Base-by-base conservation (phyloP, 768 basidiomycete genomes). In the Leucogyrophana mollusca region DNA sequence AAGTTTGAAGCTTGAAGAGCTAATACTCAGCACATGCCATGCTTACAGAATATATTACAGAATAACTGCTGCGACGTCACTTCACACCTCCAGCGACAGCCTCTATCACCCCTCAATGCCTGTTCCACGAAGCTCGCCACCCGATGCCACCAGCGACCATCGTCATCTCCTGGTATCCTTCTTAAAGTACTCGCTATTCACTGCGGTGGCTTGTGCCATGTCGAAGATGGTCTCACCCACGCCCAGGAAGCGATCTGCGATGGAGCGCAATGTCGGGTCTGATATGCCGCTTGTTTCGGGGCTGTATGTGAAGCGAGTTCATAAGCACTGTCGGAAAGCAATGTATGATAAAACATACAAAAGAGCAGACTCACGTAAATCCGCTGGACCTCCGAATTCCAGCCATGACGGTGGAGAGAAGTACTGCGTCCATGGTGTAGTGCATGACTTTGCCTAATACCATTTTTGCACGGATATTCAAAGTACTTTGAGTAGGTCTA, bases 151-250 rank as follows among this genome's bases (percentile, higher is more conserved):
- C n/a, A n/a, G n/a, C n/a, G 11, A 35, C 37, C 37, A 41, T 49
- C 25, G 47, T 52, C 63, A 65, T 42, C 65, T 70, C 65, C 56
- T 67, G 45, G 64, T 51, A 43, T 78, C 73, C 58, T 75, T 78
- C 73, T 78, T 85, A 73, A 89, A 97, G 60, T 89, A 96, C 8
- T 73, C 55, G 61, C 85, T 94, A 62, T 87, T 92, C 51, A 96
- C 89, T n/a, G 83, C 90, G 2, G 85, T 82, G 9, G 82, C 85
- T 57, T 93, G 86, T 27, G 87, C 71, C 65, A 93, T 77, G 60
- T 91, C 89, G 69, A 95, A 97, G 25, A 95, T 66, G 4, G 85
- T 82, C 68, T 97, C 95, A 42, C 95, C 95, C 20, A 93, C 72
- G 27, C 84, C 81, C 41, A 98, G 74, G 61, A 92, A 94, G 47